Base-by-base conservation (phyloP, 2,329 filamentous ascomycete species). In the Diaporthe helianthi region DNA sequence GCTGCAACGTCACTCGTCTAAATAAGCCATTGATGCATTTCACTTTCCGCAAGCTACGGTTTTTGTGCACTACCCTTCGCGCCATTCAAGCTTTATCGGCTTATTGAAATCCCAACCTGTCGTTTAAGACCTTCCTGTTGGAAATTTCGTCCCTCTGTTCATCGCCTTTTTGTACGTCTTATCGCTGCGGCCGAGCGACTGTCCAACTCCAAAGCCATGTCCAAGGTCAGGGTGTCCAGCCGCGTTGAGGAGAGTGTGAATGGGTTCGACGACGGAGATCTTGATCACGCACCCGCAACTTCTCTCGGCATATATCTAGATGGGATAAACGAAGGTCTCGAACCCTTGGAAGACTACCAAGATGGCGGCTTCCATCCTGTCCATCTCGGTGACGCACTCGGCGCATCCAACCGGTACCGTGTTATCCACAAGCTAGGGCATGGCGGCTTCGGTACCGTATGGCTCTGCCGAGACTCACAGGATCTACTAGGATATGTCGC, bases 401-500 rank as follows among this genome's bases (percentile, higher is more conserved):
- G 53, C 6, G 5, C 31, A 26, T 38, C n/a, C 5, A 5, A 8
- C n/a, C 13, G 12, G 33, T 38, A 55, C 53, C 33, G 53, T 3
- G 53, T 55, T 3, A 55, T 55, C 26, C 53, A 55, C 33, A 55
- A 55, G 22, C 53, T 55, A 38, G 53, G 53, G 2, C 53, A 55
- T 26, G 53, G 53, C 2, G 31, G 53, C 13, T 55, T 36, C 13
- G 53, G 12, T 1, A 55, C 31, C 13, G 33, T 55, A 3, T 55
- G 53, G 53, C 33, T 55, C 33, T 55, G 53, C 31, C 53, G 33
- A 4, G 53, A 55, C 3, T 38, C 4, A 4, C n/a, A 38, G 6
- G 31, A 26, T 24, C 31, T 5, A 5, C 31, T 5, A 5, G 31
- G 31, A 24, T 55, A 55, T 3, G 53, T 55, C 3, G 53, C 53